Evolutionary conservation across 164 flowering plant genomes (phyloP).

Genomic region (Saururus chinensis): DNA sequence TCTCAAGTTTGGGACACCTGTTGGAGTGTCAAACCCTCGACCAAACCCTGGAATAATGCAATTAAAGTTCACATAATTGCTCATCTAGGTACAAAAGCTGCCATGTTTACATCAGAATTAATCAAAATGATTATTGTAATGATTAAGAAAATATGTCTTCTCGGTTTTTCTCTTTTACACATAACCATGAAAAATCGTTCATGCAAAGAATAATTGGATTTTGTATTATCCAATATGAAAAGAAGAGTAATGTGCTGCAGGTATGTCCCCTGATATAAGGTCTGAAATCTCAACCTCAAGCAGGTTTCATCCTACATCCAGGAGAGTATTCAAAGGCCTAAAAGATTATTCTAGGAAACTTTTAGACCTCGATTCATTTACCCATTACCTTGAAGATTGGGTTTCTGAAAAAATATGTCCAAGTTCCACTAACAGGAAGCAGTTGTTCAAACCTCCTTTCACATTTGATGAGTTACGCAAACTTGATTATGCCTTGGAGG

Average conservation of each 20-base stretch:
- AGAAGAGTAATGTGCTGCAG: conserved; percentile 18
- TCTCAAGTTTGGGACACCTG: too few relatives aligned
- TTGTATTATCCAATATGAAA: not conserved
- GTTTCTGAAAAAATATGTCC: conserved; percentile 24
- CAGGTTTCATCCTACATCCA: conserved; percentile 42
- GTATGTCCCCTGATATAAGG: conserved; percentile 28
- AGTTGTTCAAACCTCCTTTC: conserved; percentile 40
- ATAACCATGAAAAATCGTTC: too few relatives aligned
- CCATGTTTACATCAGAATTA: too few relatives aligned
- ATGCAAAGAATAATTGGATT: too few relatives aligned
- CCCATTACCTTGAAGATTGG: conserved; percentile 41
- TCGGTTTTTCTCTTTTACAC: too few relatives aligned
- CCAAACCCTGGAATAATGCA: too few relatives aligned
- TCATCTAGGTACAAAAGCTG: too few relatives aligned
- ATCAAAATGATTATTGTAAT: not conserved
- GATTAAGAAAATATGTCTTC: not conserved
- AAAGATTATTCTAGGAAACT: conserved; percentile 43
- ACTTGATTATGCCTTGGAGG: conserved; percentile 62
- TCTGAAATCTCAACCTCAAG: conserved; percentile 41
- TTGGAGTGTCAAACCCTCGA: too few relatives aligned
- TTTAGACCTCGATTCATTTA: conserved; percentile 36
- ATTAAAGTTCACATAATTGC: too few relatives aligned
- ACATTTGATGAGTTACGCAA: conserved; percentile 37
- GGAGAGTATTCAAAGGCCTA: conserved; percentile 39
- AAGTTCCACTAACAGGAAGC: conserved; percentile 20